Evolutionary conservation across 2,329 filamentous ascomycete genomes (phyloP), one percentile per base, ranked within the genome.

Genomic region (Claviceps digitariae): DNA sequence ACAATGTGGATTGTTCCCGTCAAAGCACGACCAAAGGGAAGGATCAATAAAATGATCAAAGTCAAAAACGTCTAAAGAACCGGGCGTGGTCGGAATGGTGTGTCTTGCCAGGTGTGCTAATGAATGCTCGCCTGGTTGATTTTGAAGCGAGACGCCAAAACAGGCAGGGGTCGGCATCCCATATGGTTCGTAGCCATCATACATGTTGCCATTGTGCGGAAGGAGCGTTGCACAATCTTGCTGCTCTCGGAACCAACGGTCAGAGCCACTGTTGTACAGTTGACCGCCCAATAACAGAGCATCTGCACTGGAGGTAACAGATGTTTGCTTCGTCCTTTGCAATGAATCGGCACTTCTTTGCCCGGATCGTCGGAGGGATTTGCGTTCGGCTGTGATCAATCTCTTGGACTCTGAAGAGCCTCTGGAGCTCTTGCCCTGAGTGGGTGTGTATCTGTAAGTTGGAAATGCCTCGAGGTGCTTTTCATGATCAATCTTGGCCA

Each of bases 401-500:
- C 38, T 57, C 43, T 25, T 57, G 17, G 52, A 48, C 48, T 50
- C 46, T 3, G 49, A 21, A 29, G 54, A 46, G 36, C 20, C 34
- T 51, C 59, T 68, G 36, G 57, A 45, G 57, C 70, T 72, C 57
- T 74, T 74, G 47, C 71, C 69, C 29, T 93, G 95, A 61, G 84
- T 84, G 1, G 91, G 91, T 2, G 87, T 86, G 71, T 97, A 98
- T 69, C 95, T 97, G 75, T 97, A 98, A 44, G 82, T 81, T 0
- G 93, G 93, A 60, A 95, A 89, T 2, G 91, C 90, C 52, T 79
- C 77, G 52, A 86, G 81, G 67, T 97, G 91, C 67, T 94, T 95
- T 60, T 83, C 77, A 46, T 90, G 81, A 69, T 97, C 93, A 21
- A 87, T 76, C 61, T 80, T 82, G 23, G 93, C 88, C 72, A 87